These are phyloP conservation scores for Saturnispora hagleri DNA, from an alignment of 805 yeast genomes.

Conservation along the genomic window DNA sequence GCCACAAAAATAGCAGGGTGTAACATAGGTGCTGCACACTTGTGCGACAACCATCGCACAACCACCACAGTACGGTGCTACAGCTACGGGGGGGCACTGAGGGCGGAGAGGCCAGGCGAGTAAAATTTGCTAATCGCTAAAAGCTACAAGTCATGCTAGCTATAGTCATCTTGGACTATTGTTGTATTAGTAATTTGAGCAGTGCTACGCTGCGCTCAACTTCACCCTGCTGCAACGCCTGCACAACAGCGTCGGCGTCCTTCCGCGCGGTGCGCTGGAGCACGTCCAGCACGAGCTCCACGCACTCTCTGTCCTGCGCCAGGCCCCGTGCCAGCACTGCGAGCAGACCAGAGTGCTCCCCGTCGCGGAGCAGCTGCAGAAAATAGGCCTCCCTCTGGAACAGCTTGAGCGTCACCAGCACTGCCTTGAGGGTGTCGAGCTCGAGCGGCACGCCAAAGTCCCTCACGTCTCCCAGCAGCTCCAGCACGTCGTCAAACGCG, in stretches of 20 bases:
- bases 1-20: background rate
- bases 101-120: no score
- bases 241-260: background rate
- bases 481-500: background rate
- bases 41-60: background rate
- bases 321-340: background rate
- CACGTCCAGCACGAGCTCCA: background rate
- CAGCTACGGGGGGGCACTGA: no score
- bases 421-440: conserved; percentile 1
- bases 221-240: background rate
- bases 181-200: background rate
- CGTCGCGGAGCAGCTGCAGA: background rate
- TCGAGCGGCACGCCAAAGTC: background rate
- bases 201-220: background rate
- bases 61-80: background rate
- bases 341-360: background rate
- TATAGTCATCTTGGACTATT: background rate
- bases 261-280: background rate
- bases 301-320: background rate
- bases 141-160: background rate
- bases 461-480: background rate
- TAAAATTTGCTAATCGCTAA: background rate
- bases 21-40: background rate
- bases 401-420: background rate
- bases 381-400: background rate